Base-by-base conservation (phyloP, 306 rosid genomes). In the Delonix regia region DNA sequence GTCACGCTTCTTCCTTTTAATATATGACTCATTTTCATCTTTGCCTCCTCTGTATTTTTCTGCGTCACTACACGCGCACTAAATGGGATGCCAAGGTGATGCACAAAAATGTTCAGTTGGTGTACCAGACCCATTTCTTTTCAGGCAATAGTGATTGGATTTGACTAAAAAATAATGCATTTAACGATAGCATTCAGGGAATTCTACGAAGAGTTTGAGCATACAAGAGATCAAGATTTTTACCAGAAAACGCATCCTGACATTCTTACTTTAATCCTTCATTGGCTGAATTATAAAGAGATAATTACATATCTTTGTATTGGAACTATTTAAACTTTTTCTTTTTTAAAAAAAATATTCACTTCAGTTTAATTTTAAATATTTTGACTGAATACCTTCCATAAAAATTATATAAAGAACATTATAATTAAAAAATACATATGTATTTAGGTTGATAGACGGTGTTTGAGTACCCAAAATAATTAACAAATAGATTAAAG, bases 1-100 rank as follows among this genome's bases (percentile, higher is more conserved):
- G 28, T 27, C 62, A 71, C 59, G 61, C 62, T 71, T 71, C 61
- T 49, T 51, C n/a, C 44, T 49, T 66, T 49, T 65, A 65, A 65
- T 63, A 39, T 39, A 66, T 42, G 15, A 69, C 59, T n/a, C 33
- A 24, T 21, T 47, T 47, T 27, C 47, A 59, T 69, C 74, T 25
- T 45, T 9, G 18, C 22, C 74, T 28, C 44, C 34, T 27, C 19
- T 69, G 16, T 15, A 45, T 47, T 30, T 27, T 45, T 69, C 39
- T 69, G 27, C 74, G 25, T 69, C 74, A 69, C 57, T 25, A 14
- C 19, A 30, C 4, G 6, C 39, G 74, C 59, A 69, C 59, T 47
- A 9, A 47, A 45, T 25, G 22, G 41, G 47, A 69, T 24, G 25
- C 9, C 41, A 45, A 47, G 74, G 42, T 69, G 57, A 69, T 27